Base-by-base conservation (phyloP, 2,329 filamentous ascomycete genomes). In the Diaporthe batatas region DNA sequence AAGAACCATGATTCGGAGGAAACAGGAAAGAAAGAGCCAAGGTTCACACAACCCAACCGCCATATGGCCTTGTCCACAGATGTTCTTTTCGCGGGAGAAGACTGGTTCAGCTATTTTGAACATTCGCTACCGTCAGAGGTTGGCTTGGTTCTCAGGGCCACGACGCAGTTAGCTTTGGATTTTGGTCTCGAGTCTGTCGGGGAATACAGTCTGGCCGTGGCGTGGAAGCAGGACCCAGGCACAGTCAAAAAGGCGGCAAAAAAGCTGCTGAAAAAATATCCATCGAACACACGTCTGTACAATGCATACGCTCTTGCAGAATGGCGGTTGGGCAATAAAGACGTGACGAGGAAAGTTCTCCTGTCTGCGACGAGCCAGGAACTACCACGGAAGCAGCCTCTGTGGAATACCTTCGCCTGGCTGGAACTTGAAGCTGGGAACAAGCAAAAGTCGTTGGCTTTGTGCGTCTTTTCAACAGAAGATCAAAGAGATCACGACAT, bases 241-340 rank as follows among this genome's bases (percentile, higher is more conserved):
- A 84, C 82, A 2, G 89, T 91, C 34, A 92, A 89, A 76, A 97
- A 94, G 79, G 85, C 87, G 8, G 93, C 94, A 0, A 97, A 94
- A 77, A 82, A 83, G 8, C 83, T 97, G 0, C 82, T 98, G n/a
- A 96, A 93, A 78, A 86, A 86, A 62, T 88, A 90, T 71, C 85
- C 91, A 0, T 85, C 89, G 0, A 92, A 90, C 76, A 80, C 93
- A 3, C 84, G 86, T 18, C 84, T 98, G 0, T 98, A 97, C 81
- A 93, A 94, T 76, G 90, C 91, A 0, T 97, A 96, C 78, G 94
- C 92, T 0, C 82, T 94, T 18, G 89, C 94, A 4, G 94, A 97
- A 80, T 86, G 83, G 76, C 84, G 85, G 1, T 87, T 87, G 39
- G 89, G 86, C 0, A 91, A 92, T 32, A 76, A 79, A 1, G 85